Evolutionary conservation across 2,329 filamentous ascomycete species (phyloP).

Genomic region (Geosmithia flava): DNA sequence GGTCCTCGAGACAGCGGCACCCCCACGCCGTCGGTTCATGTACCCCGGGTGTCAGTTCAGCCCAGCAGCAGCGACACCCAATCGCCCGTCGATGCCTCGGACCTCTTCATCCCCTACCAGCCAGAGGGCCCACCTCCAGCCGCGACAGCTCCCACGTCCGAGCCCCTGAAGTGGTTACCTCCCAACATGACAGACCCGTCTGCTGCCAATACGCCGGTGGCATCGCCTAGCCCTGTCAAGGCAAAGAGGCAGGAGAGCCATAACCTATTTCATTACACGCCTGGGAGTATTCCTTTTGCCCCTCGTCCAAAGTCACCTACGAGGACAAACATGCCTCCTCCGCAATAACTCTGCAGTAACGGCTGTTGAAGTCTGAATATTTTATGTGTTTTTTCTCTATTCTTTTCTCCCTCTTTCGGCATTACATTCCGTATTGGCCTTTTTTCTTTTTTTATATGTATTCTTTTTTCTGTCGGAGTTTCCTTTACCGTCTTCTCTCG

Average conservation of each 20-base stretch:
- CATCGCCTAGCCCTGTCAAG: slow-evolving; percentile 22
- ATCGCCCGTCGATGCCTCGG: slow-evolving; percentile 8
- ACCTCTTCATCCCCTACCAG: slow-evolving; percentile 41
- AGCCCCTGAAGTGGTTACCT: slow-evolving; percentile 37
- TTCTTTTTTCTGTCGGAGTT: neutral
- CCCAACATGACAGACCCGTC: slow-evolving; percentile 27
- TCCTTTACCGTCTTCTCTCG: neutral
- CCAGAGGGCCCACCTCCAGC: slow-evolving; percentile 32
- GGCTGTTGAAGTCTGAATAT: neutral
- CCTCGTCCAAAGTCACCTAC: slow-evolving; percentile 10
- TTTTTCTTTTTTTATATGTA: neutral
- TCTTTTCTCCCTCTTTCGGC: too few species aligned
- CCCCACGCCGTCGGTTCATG: neutral
- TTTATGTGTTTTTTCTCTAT: too few species aligned
- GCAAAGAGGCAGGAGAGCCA: slow-evolving; percentile 7
- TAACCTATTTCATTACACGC: slow-evolving; percentile 23
- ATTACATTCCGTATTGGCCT: too few species aligned
- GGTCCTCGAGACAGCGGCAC: slow-evolving; percentile 2
- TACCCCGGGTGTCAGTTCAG: slow-evolving; percentile 14
- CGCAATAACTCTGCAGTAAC: neutral
- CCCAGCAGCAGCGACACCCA: slow-evolving; percentile 4
- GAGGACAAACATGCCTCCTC: neutral
- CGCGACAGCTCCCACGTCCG: slow-evolving; percentile 21
- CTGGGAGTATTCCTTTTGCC: slow-evolving; percentile 37
- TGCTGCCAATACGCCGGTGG: slow-evolving; percentile 16